phyloP scores from a whole-genome alignment of 305 asterid genomes.

The Solanum hybrid region DNA sequence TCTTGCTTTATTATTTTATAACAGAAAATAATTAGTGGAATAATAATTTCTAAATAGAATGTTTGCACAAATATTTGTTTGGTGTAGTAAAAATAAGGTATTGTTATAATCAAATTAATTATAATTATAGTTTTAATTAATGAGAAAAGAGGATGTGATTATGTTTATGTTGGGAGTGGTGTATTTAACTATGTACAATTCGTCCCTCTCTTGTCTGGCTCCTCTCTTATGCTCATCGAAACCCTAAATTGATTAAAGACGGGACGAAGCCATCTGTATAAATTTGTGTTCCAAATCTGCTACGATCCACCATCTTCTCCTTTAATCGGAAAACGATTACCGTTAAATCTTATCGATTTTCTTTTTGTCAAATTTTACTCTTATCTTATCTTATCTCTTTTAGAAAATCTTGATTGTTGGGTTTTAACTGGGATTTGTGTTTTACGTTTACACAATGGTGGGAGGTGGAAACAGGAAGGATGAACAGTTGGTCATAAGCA shows the following conservation, averaged over 20 bases:
- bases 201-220: background rate
- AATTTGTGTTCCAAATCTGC: background rate
- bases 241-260: background rate
- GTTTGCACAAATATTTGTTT: background rate
- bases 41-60: background rate
- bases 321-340: background rate
- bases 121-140: background rate
- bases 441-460: conserved; percentile 16
- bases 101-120: too few relatives aligned
- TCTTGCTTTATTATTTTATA: background rate
- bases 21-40: background rate
- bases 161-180: background rate
- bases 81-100: background rate
- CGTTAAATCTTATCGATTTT: background rate
- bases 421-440: background rate
- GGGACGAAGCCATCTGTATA: background rate
- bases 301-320: background rate
- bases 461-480: conserved; percentile 40
- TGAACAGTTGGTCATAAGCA: conserved; percentile 26
- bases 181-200: background rate
- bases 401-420: background rate
- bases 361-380: background rate
- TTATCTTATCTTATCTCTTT: background rate
- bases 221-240: background rate
- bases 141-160: background rate